Evolutionary conservation across 208 protist genomes (phyloP).

Genomic region (Trypanosoma vivax): DNA sequence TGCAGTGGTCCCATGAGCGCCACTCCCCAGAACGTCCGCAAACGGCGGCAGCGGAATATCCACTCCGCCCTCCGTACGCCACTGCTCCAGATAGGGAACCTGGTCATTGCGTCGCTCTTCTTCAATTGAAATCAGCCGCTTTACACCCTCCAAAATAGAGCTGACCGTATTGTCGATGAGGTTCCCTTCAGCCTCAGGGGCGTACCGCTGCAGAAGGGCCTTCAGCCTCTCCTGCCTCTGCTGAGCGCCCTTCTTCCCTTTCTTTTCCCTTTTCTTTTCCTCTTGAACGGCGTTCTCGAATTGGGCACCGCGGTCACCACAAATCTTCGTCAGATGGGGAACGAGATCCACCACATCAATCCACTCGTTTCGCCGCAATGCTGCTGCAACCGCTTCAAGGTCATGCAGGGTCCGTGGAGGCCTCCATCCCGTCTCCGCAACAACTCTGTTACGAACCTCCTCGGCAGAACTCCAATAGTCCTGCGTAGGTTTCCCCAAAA

Average conservation of each 20-base stretch:
- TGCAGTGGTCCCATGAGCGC: not conserved
- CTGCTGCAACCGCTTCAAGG: not conserved
- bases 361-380: not conserved
- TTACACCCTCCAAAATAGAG: not conserved
- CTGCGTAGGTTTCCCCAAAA: no score
- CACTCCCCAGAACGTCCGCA: not conserved
- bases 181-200: not conserved
- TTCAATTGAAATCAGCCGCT: not conserved
- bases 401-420: not conserved
- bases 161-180: not conserved
- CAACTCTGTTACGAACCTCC: not conserved
- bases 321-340: not conserved
- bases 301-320: not conserved
- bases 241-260: not conserved
- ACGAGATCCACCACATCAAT: not conserved
- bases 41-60: not conserved
- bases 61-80: not conserved
- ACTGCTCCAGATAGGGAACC: not conserved
- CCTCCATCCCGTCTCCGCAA: not conserved
- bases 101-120: not conserved
- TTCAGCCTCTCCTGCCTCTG: not conserved
- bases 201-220: not conserved
- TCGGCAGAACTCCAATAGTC: not conserved
- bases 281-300: not conserved
- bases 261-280: not conserved